Evolutionary conservation across 345 rosid genomes (phyloP), one percentile per base, ranked within the genome.

Genomic region (Punica granatum): DNA sequence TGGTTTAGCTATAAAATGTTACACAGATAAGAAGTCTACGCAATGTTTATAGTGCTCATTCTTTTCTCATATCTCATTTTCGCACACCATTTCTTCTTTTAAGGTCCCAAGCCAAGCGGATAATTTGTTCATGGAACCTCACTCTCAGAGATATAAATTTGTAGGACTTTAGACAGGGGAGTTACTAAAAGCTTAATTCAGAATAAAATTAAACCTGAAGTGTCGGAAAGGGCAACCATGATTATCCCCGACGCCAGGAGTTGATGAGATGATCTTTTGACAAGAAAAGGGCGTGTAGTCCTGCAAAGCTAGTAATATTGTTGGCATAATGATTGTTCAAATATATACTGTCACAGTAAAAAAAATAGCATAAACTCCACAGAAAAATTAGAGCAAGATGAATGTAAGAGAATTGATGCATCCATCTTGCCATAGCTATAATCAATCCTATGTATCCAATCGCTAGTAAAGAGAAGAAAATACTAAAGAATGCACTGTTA

Each of bases 261-360:
- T 86, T 56, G 78, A 81, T 35, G 86, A 81, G 64, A 91, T 91
- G 67, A 86, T 78, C 74, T 88, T 94, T 73, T 86, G 95, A 82
- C 97, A 94, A 70, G 95, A 86, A 83, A 83, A 91, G 73, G 99
- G 97, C 43, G 95, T 89, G 75, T 91, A 91, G 80, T 94, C 99
- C 99, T 91, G 89, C 76, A 81, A 71, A 48, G 42, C 31, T 25
- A 63, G 18, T 8, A 19, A 41, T 21, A 62, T 32, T 41, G 6
- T 18, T 23, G 23, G 28, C 58, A 51, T n/a, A n/a, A 51, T 23
- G 30, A 51, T 23, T 2, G 21, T 51, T 4, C 28, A 51, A n/a
- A 30, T 21, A n/a, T 51, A 28, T 51, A 51, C 26, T 51, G 28
- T 30, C 58, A 51, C 23, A 30, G 6, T n/a, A n/a, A n/a, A 6